Evolutionary conservation across 352 stramenopile genomes (phyloP), one percentile per base, ranked within the genome.

Genomic region (Saprolegnia diclina): DNA sequence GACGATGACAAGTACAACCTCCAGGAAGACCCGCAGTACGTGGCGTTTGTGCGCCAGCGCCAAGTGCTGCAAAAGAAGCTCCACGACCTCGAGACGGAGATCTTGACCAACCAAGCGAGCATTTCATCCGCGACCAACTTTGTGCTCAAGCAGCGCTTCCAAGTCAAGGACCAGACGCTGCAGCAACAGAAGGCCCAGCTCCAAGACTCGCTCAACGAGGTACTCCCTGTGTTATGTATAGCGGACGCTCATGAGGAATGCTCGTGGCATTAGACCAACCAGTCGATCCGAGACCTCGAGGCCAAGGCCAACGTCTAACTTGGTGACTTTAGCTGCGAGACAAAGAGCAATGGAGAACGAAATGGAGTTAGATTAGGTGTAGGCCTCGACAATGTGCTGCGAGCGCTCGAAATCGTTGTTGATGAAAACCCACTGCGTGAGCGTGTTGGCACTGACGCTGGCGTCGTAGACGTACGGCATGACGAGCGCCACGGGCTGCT

Each of bases 1-100:
- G 53, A 78, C 13, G 85, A 94, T 73, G 86, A 94, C 50, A 81
- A 91, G 69, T 79, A 85, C 67, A 74, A 91, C 3, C 88, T 94
- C 48, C 82, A 85, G 5, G 74, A 90, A 42, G 81, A 94, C 42
- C 85, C 85, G 4, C 83, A 91, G 75, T 94, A 94, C 61, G 72
- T 91, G 21, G 78, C 83, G 24, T 71, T 94, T 44, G 44, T 89
- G 53, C 73, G 79, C 11, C 74, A 80, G n/a, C 78, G 79, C 46
- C 83, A 90, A 59, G 75, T 79, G 18, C 67, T 91, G 53, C 78
- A 89, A 40, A 91, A 91, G 69, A 81, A 81, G 19, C 57, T 92
- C 55, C 79, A 78, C 6, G 85, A 94, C 40, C 56, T 64, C 24
- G 24, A 37, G 24, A 64, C 45, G 24, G 56, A 64, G 14, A 64